phyloP scores from a whole-genome alignment of 2,329 filamentous ascomycete genomes.

The Neoascochyta sp. region DNA sequence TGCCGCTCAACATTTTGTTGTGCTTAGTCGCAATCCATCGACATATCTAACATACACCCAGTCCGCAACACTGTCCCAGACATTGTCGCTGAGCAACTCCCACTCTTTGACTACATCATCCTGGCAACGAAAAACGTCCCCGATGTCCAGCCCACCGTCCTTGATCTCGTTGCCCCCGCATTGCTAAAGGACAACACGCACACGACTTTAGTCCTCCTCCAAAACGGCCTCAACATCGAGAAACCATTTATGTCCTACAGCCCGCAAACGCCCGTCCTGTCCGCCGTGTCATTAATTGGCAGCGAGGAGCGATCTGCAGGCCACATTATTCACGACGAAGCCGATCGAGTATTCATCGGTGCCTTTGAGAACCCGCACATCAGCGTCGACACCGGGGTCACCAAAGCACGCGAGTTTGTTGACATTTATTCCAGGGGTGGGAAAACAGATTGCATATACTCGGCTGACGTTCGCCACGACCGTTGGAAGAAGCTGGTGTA shows the following conservation, averaged over 20 bases:
- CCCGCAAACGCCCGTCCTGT: constrained; percentile 52
- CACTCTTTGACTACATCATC: constrained; percentile 54
- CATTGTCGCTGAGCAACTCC: constrained; percentile 31
- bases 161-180: constrained; percentile 51
- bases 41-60: constrained; percentile 16
- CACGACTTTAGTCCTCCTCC: constrained; percentile 56
- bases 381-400: constrained; percentile 13
- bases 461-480: constrained; percentile 42
- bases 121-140: constrained; percentile 58
- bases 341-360: constrained; percentile 51
- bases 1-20: background rate
- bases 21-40: background rate
- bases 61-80: constrained; percentile 51
- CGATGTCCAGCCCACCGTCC: constrained; percentile 49
- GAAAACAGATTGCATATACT: constrained; percentile 44
- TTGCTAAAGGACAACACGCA: constrained; percentile 46
- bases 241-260: constrained; percentile 50
- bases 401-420: constrained; percentile 45
- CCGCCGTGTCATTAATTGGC: constrained; percentile 53
- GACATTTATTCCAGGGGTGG: constrained; percentile 47
- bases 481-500: constrained; percentile 54
- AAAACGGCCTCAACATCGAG: constrained; percentile 64
- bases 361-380: constrained; percentile 45
- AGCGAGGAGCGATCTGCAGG: constrained; percentile 49
- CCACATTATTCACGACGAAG: constrained; percentile 52